Base-by-base conservation (phyloP, 2,329 filamentous ascomycete species). In the Aureobasidium lini region DNA sequence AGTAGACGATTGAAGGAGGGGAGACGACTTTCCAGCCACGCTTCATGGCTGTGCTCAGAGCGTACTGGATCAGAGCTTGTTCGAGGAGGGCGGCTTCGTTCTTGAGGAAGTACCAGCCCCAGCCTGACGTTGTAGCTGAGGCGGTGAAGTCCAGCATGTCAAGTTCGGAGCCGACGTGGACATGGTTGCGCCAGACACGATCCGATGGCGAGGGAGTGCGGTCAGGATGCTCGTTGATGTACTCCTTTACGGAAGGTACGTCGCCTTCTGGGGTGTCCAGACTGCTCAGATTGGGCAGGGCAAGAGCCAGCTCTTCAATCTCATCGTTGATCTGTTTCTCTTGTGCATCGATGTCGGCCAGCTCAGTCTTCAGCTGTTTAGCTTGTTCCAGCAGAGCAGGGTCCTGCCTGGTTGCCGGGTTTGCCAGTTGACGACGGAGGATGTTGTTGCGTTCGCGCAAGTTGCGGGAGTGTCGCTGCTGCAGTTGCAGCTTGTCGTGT, bases 91-190 rank as follows among this genome's bases (percentile, higher is more conserved):
- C 92, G 8, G 86, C 94, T 69, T 95, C 92, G 69, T 93, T 90
- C n/a, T 90, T 79, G 10, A 99, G 84, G 74, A 91, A 97, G 76
- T 99, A 99, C 90, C 91, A 99, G 1, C 94, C 94, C 93, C 93
- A 99, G 39, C 94, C 94, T 3, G 87, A 89, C 1, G 90, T 86
- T n/a, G 83, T 85, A 1, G 87, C 87, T 5, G 91, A 90, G 61
- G 82, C 86, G 5, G 87, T 79, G 69, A 99, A 96, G 75, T 99
- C 93, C 54, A 99, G 79, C n/a, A 99, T 81, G 36, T 87, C 86
- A n/a, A 99, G 82, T 68, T 91, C 84, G 4, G 84, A 80, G 34
- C 94, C 94, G 66, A 99, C 93, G 65, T 93, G 83, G 7, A 94
- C 88, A 72, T 96, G 92, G 0, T 89, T 93, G 43, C 84, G 80